Conservation (phyloP, 148 eudicot species). For the Rheum nobile region DNA sequence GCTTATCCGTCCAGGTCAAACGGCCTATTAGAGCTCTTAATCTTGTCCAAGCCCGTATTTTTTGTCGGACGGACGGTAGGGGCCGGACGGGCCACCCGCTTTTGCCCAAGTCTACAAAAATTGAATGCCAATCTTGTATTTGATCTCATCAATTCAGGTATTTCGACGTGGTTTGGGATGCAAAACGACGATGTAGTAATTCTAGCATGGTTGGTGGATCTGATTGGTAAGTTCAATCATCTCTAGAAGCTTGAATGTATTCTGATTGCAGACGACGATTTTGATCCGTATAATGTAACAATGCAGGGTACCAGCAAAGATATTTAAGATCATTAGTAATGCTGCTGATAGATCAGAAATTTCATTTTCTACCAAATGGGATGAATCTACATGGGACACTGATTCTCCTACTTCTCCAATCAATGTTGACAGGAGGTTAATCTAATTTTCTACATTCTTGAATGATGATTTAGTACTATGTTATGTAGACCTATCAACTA, state of each 20-base stretch:
- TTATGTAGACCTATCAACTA: too few relatives aligned
- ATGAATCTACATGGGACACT: conserved; percentile 18
- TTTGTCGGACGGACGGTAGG: too few relatives aligned
- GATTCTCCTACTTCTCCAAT: conserved; percentile 21
- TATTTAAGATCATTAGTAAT: conserved; percentile 24
- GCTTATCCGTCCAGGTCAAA: too few relatives aligned
- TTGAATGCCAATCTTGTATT: too few relatives aligned
- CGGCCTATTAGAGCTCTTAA: too few relatives aligned
- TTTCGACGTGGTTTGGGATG: conserved; percentile 32
- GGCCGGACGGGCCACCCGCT: too few relatives aligned
- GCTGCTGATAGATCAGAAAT: conserved; percentile 44
- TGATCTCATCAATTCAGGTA: conserved; percentile 22
- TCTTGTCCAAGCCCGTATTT: too few relatives aligned
- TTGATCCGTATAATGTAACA: background rate
- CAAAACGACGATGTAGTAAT: background rate
- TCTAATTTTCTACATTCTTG: too few relatives aligned
- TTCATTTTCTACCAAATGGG: conserved; percentile 40
- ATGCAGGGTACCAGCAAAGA: conserved; percentile 41
- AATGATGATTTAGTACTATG: background rate
- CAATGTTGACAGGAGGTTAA: conserved; percentile 47
- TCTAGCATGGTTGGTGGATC: background rate
- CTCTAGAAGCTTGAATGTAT: background rate
- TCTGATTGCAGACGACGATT: background rate
- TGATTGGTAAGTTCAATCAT: conserved; percentile 18
- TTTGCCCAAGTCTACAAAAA: too few relatives aligned